Conservation (phyloP, 208 protist genomes). For the Trypanosoma theileri region DNA sequence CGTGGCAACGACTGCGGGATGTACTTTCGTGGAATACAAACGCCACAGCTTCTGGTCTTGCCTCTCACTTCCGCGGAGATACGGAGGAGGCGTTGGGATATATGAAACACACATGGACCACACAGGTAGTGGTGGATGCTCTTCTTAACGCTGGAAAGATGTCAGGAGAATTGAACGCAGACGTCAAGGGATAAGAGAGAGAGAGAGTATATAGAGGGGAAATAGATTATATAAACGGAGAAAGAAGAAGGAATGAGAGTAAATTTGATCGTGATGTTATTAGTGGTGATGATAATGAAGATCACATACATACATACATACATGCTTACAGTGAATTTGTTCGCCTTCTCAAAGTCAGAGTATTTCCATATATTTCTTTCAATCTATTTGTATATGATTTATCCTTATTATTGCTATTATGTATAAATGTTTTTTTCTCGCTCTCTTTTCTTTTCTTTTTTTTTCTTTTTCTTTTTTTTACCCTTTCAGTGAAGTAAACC, state of each 20-base stretch:
- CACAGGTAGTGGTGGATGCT: slow-evolving; percentile 12
- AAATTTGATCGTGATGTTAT: no score
- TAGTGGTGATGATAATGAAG: background rate
- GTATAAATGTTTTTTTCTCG: no score
- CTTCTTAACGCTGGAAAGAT: slow-evolving; percentile 8
- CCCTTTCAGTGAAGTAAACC: no score
- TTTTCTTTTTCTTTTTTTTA: no score
- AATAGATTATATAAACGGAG: background rate
- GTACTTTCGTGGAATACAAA: background rate
- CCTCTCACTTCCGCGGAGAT: background rate
- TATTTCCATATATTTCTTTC: no score
- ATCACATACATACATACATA: slow-evolving; percentile 3
- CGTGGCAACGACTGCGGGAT: slow-evolving; percentile 12
- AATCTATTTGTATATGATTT: no score
- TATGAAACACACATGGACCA: slow-evolving; percentile 9
- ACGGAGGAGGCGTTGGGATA: background rate
- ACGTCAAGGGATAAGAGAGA: background rate
- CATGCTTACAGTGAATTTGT: background rate
- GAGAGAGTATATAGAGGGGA: background rate
- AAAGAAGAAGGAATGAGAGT: background rate
- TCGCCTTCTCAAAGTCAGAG: no score
- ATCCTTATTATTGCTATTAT: no score
- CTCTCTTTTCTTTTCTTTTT: no score
- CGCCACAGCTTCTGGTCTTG: background rate
- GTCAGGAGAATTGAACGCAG: background rate